Conservation (phyloP, 305 asterid genomes). For the Fraxinus dipetala region DNA sequence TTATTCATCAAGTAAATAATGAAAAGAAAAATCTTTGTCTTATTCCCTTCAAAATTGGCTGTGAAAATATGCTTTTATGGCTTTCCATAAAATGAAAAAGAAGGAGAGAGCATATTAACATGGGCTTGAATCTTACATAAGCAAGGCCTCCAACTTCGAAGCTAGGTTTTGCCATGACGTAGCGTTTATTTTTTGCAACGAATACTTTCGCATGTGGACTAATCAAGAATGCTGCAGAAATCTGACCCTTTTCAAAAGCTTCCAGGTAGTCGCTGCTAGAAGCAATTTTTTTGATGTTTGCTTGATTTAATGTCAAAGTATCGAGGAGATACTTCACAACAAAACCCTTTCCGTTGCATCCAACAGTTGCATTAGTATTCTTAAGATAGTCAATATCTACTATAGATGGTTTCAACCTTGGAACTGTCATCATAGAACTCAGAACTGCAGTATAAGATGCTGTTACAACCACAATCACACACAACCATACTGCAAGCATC, state of each 20-base stretch:
- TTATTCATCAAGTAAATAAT: not conserved
- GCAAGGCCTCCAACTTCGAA: conserved; percentile 72
- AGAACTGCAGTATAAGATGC: conserved; percentile 64
- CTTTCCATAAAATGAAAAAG: not conserved
- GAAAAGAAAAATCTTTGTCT: not conserved
- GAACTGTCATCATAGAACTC: conserved; percentile 63
- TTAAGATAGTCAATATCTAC: conserved; percentile 38
- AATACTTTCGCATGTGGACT: conserved; percentile 67
- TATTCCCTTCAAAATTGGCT: not conserved
- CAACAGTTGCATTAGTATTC: conserved; percentile 45
- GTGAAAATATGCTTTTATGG: not conserved
- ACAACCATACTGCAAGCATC: conserved; percentile 52
- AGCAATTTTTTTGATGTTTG: conserved; percentile 31
- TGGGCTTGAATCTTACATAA: conserved; percentile 45
- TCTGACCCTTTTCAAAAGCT: conserved; percentile 9
- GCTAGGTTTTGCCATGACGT: conserved; percentile 40
- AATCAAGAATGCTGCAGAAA: conserved; percentile 68
- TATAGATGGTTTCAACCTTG: conserved; percentile 47
- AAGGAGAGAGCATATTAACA: not conserved
- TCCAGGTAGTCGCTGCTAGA: conserved; percentile 25
- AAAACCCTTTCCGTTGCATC: conserved; percentile 58
- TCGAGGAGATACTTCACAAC: conserved; percentile 35
- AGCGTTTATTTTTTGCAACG: conserved; percentile 52
- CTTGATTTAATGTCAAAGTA: conserved; percentile 37
- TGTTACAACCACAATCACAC: conserved; percentile 42